These are phyloP conservation scores for Alternaria angustiovoidea DNA, from an alignment of 2,329 filamentous ascomycete species.

Conservation along the genomic window DNA sequence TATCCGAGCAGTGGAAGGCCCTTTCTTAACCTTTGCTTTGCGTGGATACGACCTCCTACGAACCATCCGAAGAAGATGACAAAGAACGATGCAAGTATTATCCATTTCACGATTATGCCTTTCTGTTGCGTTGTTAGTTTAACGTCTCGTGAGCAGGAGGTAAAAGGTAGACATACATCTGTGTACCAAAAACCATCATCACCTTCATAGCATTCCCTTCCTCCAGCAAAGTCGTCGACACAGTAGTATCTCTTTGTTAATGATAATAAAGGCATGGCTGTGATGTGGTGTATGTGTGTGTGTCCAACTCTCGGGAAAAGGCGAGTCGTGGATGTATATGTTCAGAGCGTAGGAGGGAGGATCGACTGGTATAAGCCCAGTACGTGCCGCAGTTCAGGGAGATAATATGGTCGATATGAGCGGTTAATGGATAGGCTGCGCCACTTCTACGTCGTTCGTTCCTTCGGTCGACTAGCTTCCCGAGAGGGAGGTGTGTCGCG, in stretches of 20 bases:
- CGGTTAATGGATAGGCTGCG: constrained; percentile 12
- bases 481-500: constrained; percentile 31
- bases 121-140: constrained; percentile 54
- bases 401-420: constrained; percentile 5
- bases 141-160: not conserved
- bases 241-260: constrained; percentile 42
- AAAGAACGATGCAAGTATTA: constrained; percentile 70
- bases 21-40: constrained; percentile 69
- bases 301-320: not conserved
- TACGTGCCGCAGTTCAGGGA: constrained; percentile 6
- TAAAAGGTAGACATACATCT: constrained; percentile 31
- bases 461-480: constrained; percentile 20
- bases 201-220: constrained; percentile 38
- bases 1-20: constrained; percentile 73
- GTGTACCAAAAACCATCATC: constrained; percentile 47
- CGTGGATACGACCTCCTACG: constrained; percentile 74
- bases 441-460: constrained; percentile 12
- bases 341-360: not conserved
- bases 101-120: constrained; percentile 74
- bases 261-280: constrained; percentile 35
- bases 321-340: constrained; percentile 1
- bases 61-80: constrained; percentile 68
- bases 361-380: constrained; percentile 11
- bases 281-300: not conserved
- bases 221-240: constrained; percentile 35